These are phyloP conservation scores for Hypholoma sublateritium DNA, from an alignment of 768 basidiomycete species.

Conservation along the genomic window DNA sequence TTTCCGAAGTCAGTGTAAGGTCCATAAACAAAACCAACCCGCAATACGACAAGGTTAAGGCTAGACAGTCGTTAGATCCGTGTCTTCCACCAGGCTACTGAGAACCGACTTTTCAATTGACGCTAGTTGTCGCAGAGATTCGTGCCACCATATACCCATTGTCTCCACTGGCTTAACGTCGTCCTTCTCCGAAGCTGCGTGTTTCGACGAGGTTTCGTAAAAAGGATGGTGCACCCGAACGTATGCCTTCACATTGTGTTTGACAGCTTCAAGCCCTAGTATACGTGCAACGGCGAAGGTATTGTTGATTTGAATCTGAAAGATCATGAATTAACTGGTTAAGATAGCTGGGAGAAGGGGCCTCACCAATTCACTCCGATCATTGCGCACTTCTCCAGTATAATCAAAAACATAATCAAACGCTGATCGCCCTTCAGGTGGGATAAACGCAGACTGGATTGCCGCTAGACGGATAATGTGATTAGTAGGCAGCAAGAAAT, in stretches of 20 bases:
- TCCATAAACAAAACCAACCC: conserved; percentile 77
- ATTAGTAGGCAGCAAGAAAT: conserved; percentile 1
- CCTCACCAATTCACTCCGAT: conserved; percentile 72
- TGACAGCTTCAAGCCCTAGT: conserved; percentile 78
- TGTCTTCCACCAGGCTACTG: neutral
- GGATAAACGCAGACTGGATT: conserved; percentile 69
- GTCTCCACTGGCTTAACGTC: conserved; percentile 70
- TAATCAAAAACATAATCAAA: conserved; percentile 86
- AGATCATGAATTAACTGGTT: conserved; percentile 9
- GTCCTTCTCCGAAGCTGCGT: conserved; percentile 66
- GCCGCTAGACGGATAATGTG: conserved; percentile 43
- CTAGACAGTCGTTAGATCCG: conserved; percentile 33
- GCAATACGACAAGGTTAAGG: conserved; percentile 77
- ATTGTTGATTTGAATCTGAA: conserved; percentile 73
- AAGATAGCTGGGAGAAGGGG: conserved; percentile 1
- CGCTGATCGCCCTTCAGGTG: conserved; percentile 63
- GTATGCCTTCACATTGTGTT: conserved; percentile 75
- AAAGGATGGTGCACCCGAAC: conserved; percentile 77
- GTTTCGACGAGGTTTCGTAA: conserved; percentile 73
- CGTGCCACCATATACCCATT: conserved; percentile 87
- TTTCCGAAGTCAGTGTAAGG: conserved; percentile 76
- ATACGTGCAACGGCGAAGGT: conserved; percentile 69
- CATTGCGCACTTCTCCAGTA: conserved; percentile 75
- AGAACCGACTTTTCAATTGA: conserved; percentile 65
- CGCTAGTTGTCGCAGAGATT: conserved; percentile 72